These are phyloP conservation scores for Terfezia claveryi DNA, from an alignment of 495 filamentous ascomycete genomes.

Conservation along the genomic window DNA sequence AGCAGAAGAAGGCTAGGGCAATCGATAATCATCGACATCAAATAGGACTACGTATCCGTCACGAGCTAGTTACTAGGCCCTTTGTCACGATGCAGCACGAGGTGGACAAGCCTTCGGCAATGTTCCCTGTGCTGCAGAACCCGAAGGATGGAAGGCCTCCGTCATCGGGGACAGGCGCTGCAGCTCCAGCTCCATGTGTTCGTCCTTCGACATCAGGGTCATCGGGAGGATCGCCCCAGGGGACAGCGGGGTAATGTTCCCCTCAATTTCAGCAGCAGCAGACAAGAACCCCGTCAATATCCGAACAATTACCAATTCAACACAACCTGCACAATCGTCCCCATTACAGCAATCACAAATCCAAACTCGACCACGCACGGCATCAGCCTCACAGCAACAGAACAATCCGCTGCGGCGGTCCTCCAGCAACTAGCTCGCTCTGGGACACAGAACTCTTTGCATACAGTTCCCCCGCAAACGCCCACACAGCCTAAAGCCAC, in stretches of 20 bases:
- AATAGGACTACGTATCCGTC: too few relatives aligned
- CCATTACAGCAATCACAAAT: background rate
- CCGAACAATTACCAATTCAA: background rate
- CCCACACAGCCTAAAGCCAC: too few relatives aligned
- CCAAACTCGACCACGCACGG: background rate
- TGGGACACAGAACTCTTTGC: too few relatives aligned
- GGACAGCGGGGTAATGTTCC: background rate
- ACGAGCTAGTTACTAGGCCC: too few relatives aligned
- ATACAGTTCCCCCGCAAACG: too few relatives aligned
- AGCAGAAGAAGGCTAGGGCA: too few relatives aligned
- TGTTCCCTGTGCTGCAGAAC: background rate
- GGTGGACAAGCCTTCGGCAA: background rate
- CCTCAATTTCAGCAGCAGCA: background rate
- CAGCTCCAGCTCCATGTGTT: background rate
- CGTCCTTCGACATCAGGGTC: background rate
- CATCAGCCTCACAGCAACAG: background rate
- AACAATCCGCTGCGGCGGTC: too few relatives aligned
- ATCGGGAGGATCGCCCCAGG: background rate
- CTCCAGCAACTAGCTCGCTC: too few relatives aligned
- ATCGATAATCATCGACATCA: too few relatives aligned
- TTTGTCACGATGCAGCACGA: background rate
- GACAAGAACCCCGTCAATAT: background rate
- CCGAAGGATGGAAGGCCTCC: background rate
- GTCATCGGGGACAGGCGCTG: background rate
- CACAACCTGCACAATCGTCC: background rate